Evolutionary conservation across 345 rosid species (phyloP), one percentile per base, ranked within the genome.

Genomic region (Trapa bicornis): DNA sequence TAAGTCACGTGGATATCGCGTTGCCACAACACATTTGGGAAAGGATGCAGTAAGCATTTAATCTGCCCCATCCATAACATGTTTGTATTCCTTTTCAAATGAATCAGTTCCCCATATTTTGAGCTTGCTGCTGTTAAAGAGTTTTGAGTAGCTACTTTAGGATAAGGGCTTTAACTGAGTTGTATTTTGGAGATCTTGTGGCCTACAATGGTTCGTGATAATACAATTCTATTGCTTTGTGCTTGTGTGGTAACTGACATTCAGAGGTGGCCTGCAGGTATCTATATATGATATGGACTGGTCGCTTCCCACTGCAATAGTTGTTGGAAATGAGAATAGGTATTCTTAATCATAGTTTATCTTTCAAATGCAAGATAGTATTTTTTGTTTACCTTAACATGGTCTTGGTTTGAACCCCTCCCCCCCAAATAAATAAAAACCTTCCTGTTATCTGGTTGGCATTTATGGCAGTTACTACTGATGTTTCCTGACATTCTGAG

Each of bases 261-360:
- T 16, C 61, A 29, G 29, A 73, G 54, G 48, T 66, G 17, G 68
- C 38, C 37, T 47, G 12, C 70, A 89, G 97, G 89, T 90, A 70
- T 93, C 97, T 13, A 65, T 90, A 77, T 82, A 90, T 74, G 94
- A 93, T 73, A 90, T 93, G 98, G 92, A 93, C 68, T 93, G 97
- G 98, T 88, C 96, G 41, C 72, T 73, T 67, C 97, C 96, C 14
- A 93, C 94, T 37, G 98, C 98, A 67, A 90, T 93, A 75, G 97
- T 90, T 33, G 96, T 90, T 64, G 98, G 98, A 61, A 93, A 93
- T 71, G 98, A 93, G 76, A 84, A 79, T 50, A 84, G 89, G 94
- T 89, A 75, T 42, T 37, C 39, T 12, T 35, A 6, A 35, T 65
- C 29, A 6, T 71, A 10, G 17, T 3, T 17, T 61, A 17, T 60